Evolutionary conservation across 495 filamentous ascomycete genomes (phyloP).

Genomic region (Aspergillus biplanus): DNA sequence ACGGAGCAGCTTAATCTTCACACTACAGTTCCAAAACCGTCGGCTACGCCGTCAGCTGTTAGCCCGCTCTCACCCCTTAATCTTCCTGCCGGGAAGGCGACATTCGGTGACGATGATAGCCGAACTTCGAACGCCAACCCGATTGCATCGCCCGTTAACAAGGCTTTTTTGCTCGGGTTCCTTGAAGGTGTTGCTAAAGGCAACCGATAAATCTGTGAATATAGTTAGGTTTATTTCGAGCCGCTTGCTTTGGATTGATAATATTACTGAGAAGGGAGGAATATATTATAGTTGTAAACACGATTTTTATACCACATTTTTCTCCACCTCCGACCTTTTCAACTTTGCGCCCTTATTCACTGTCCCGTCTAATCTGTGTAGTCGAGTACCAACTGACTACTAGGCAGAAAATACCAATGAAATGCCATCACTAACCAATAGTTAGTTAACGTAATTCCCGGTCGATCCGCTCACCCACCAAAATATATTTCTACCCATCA

Average conservation of each 20-base stretch:
- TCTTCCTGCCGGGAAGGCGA: constrained; percentile 37
- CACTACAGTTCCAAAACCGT: constrained; percentile 23
- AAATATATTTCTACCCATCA: too few species aligned
- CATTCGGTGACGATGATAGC: constrained; percentile 47
- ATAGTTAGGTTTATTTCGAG: constrained; percentile 3
- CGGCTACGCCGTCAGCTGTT: constrained; percentile 38
- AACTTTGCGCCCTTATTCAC: too few species aligned
- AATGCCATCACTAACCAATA: too few species aligned
- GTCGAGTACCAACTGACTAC: too few species aligned
- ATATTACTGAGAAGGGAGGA: too few species aligned
- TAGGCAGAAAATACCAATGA: too few species aligned
- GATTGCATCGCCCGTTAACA: constrained; percentile 70
- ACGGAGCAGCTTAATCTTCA: constrained; percentile 32
- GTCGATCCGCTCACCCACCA: too few species aligned
- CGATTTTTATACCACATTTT: too few species aligned
- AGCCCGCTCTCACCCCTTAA: constrained; percentile 53
- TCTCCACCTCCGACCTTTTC: too few species aligned
- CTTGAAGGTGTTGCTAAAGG: constrained; percentile 63
- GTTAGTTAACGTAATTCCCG: too few species aligned
- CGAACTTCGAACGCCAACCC: constrained; percentile 44
- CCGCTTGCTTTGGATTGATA: background rate
- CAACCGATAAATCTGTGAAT: constrained; percentile 30
- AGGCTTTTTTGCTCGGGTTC: constrained; percentile 79
- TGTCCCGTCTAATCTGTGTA: too few species aligned
- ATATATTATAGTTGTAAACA: too few species aligned